These are phyloP conservation scores for Lobosporangium transversale DNA, from an alignment of 192 early-diverging fungal species.

Conservation along the genomic window DNA sequence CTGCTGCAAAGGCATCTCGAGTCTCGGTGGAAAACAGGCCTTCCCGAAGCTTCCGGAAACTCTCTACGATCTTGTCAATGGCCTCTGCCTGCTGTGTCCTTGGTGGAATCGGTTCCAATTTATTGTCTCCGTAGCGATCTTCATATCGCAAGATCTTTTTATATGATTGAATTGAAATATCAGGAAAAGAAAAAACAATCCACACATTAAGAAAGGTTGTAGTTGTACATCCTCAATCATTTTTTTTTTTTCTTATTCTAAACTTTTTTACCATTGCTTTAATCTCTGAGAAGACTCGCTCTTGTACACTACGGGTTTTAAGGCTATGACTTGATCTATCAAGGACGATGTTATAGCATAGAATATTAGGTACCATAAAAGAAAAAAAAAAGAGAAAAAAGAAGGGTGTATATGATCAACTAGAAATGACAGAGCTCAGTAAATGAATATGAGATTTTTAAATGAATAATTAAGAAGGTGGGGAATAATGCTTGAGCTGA, in stretches of 20 bases:
- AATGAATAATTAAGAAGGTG: too few species aligned
- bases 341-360: not conserved
- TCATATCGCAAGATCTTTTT: slow-evolving; percentile 31
- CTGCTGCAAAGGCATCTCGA: slow-evolving; percentile 25
- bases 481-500: too few species aligned
- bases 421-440: too few species aligned
- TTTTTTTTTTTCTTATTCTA: not conserved
- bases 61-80: slow-evolving; percentile 37
- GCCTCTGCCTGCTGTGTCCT: slow-evolving; percentile 21
- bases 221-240: not conserved
- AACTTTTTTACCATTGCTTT: slow-evolving; percentile 38
- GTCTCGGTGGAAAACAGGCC: slow-evolving; percentile 38
- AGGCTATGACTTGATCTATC: slow-evolving; percentile 51
- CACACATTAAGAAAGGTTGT: not conserved
- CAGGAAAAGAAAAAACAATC: not conserved
- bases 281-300: slow-evolving; percentile 49
- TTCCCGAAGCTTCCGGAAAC: slow-evolving; percentile 43
- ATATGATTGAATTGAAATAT: not conserved
- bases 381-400: too few species aligned
- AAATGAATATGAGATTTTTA: too few species aligned
- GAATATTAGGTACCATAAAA: too few species aligned
- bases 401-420: too few species aligned
- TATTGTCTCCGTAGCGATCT: slow-evolving; percentile 19
- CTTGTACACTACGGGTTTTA: slow-evolving; percentile 40
- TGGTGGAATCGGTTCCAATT: slow-evolving; percentile 25